A percentile compares a stretch with the other conserved stretches of the same genome.
These are phyloP conservation scores for Mucor plumbeus DNA, from an alignment of 371 early-diverging fungal species.

Conservation along the genomic window DNA sequence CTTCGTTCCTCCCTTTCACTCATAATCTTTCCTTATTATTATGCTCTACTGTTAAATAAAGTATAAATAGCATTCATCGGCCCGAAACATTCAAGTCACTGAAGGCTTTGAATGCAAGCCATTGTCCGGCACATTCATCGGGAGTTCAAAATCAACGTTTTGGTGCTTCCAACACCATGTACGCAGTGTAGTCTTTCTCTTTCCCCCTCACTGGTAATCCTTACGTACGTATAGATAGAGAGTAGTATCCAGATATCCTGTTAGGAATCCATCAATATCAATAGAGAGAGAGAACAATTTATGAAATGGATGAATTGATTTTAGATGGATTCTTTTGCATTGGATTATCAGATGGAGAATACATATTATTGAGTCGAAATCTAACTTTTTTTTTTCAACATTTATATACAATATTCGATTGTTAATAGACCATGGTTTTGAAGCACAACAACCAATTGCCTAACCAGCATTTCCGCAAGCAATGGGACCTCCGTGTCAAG, in stretches of 20 bases:
- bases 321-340: not conserved
- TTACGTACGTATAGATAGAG: constrained; percentile 29
- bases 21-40: no score
- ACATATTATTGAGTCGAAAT: not conserved
- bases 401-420: no score
- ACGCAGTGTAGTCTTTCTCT: constrained; percentile 30
- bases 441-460: constrained; percentile 99
- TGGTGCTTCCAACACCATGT: constrained; percentile 29
- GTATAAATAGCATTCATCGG: not conserved
- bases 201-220: constrained; percentile 40
- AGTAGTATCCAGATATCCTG: constrained; percentile 8
- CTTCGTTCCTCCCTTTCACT: no score
- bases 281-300: not conserved
- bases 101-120: not conserved
- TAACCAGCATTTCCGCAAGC: constrained; percentile 99
- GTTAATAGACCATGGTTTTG: constrained; percentile 60
- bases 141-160: constrained; percentile 23
- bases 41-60: no score
- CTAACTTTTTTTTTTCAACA: not conserved
- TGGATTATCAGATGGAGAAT: not conserved
- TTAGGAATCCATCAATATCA: constrained; percentile 14
- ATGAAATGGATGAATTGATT: constrained; percentile 10
- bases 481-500: constrained; percentile 97
- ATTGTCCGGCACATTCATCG: constrained; percentile 5
- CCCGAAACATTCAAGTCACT: constrained; percentile 6